Evolutionary conservation across 2,329 filamentous ascomycete species (phyloP), one percentile per base, ranked within the genome.

Genomic region (Stenocarpella maydis): DNA sequence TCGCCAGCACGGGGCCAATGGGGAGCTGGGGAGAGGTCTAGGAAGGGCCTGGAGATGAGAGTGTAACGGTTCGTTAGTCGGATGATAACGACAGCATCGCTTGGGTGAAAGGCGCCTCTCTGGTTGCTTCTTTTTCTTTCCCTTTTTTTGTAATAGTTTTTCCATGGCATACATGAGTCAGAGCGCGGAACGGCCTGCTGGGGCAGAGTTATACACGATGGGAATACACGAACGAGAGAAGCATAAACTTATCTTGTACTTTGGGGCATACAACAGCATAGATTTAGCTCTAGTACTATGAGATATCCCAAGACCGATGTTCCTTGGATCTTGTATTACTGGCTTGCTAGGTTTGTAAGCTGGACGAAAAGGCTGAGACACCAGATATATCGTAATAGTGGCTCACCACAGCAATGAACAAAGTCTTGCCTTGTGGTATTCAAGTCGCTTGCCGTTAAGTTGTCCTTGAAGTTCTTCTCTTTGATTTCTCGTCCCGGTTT

Each of bases 21-120:
- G 92, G 92, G 19, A 90, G 88, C 74, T 96, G 93, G 93, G 92
- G 92, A 12, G 93, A 95, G 80, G 87, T 92, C 31, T 91, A 74
- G 79, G 54, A 24, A 17, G 12, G 19, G n/a, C 19, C 7, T 21
- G 41, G n/a, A 24, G 39, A 47, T 17, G 6, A 28, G n/a, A 37
- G 15, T 52, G 50, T 66, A 55, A n/a, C 26, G 31, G 37, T 47
- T 66, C n/a, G 24, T 17, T 15, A 15, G 21, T 47, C 50, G 50
- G 21, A 66, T 45, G 53, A 58, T 67, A 49, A 55, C 58, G 45
- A 67, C 10, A 24, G 31, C 45, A 39, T 54, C 45, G 47, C 6
- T 24, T 4, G 34, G 37, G 37, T 68, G 45, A 31, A 53, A 24
- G 54, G 41, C 37, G 37, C 45, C 21, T 31, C n/a, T 58, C 19